A percentile compares a stretch with the other conserved stretches of the same genome.
Conservation (phyloP, 2,329 filamentous ascomycete genomes). For the Colletotrichum nymphaeae region DNA sequence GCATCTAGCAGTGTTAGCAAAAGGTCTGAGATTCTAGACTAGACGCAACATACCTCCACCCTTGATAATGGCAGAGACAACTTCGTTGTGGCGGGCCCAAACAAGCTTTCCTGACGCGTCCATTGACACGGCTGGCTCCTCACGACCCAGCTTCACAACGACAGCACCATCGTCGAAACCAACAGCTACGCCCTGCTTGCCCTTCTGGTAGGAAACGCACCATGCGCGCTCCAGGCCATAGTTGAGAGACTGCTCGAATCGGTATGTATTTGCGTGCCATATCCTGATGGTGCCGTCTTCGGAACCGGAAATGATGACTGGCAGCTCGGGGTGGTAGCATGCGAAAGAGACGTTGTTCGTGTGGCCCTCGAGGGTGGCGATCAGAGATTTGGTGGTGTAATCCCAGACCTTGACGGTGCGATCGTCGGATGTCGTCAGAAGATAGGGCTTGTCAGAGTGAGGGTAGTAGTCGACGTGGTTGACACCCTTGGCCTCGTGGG, state of each 20-base stretch:
- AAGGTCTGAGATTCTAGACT: background rate
- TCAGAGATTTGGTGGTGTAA: conserved; percentile 97
- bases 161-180: conserved; percentile 98
- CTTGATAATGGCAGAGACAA: conserved; percentile 95
- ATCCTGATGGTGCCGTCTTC: conserved; percentile 98
- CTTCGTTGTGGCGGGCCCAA: conserved; percentile 95
- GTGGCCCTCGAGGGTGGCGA: conserved; percentile 95
- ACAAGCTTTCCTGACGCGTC: conserved; percentile 95
- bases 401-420: conserved; percentile 91
- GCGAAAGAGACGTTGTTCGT: conserved; percentile 98
- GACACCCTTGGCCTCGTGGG: conserved; percentile 96
- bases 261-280: conserved; percentile 98
- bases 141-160: conserved; percentile 96
- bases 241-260: conserved; percentile 94
- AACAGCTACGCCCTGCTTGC: conserved; percentile 92
- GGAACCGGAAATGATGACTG: conserved; percentile 96
- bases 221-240: conserved; percentile 96
- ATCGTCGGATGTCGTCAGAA: conserved; percentile 96
- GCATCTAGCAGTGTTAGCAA: conserved; percentile 67
- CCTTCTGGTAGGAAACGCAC: conserved; percentile 96
- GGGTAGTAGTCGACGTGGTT: conserved; percentile 96
- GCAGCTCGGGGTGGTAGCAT: conserved; percentile 96
- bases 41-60: conserved; percentile 68
- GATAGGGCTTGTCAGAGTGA: conserved; percentile 82
- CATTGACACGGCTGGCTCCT: conserved; percentile 98